Evolutionary conservation across 148 eudicot genomes (phyloP).

Genomic region (Pouteria glomerata): DNA sequence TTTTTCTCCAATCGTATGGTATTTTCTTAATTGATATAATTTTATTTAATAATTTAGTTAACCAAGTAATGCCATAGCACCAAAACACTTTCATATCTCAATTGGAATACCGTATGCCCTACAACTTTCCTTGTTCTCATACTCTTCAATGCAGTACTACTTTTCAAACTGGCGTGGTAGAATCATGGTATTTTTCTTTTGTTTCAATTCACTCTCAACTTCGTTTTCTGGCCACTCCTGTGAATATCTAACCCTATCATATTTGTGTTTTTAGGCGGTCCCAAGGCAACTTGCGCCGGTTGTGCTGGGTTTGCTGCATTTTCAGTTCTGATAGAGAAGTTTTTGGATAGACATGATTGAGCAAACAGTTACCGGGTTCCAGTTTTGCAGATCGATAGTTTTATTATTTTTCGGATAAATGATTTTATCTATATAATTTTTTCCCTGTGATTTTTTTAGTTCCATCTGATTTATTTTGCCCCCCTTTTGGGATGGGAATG

Average conservation of each 20-base stretch:
- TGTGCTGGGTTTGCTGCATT: slow-evolving; percentile 96
- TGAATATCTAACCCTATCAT: not conserved
- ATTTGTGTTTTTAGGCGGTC: slow-evolving; percentile 57
- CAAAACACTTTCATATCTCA: too few species aligned
- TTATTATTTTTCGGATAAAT: not conserved
- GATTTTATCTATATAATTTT: not conserved
- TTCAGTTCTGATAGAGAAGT: slow-evolving; percentile 77
- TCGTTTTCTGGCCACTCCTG: not conserved
- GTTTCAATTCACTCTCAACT: too few species aligned
- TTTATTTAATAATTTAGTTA: too few species aligned
- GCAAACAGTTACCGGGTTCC: slow-evolving; percentile 7
- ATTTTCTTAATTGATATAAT: too few species aligned
- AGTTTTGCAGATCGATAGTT: slow-evolving; percentile 15
- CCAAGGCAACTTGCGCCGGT: slow-evolving; percentile 82
- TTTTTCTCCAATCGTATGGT: too few species aligned
- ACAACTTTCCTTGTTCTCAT: not conserved
- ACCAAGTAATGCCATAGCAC: too few species aligned
- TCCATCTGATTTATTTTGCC: not conserved
- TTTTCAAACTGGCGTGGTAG: too few species aligned
- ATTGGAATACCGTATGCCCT: too few species aligned
- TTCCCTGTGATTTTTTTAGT: not conserved
- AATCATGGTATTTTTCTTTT: too few species aligned
- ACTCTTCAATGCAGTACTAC: not conserved
- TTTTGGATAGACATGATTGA: slow-evolving; percentile 67
- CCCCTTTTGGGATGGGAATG: slow-evolving; percentile 1